These are phyloP conservation scores for Ceratocystis huliohia DNA, from an alignment of 2,329 filamentous ascomycete species.

Conservation along the genomic window DNA sequence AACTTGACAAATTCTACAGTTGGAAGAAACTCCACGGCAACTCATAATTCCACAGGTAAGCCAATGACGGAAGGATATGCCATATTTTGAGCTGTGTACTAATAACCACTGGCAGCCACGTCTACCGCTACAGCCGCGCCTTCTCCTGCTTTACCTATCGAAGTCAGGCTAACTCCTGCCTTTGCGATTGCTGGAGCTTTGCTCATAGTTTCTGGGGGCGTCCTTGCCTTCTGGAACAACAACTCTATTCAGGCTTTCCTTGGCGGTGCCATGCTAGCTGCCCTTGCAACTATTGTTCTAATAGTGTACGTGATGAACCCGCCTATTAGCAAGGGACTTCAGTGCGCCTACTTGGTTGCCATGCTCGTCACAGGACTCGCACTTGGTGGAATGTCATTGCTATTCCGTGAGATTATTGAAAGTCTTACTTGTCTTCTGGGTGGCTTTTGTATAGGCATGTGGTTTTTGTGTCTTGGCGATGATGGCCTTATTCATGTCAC, in stretches of 20 bases:
- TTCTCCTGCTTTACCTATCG: conserved; percentile 39
- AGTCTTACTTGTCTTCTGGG: conserved; percentile 74
- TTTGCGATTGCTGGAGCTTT: conserved; percentile 67
- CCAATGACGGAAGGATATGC: not conserved
- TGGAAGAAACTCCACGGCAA: not conserved
- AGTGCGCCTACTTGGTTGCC: conserved; percentile 79
- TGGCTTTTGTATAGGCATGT: conserved; percentile 79
- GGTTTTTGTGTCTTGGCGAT: conserved; percentile 65
- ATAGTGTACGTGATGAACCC: conserved; percentile 80
- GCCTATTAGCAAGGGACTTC: conserved; percentile 60
- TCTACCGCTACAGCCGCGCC: conserved; percentile 4
- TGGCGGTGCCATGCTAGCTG: conserved; percentile 60
- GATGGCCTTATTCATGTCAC: conserved; percentile 59
- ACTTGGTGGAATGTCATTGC: conserved; percentile 58
- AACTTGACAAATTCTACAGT: not conserved
- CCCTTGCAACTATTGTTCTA: conserved; percentile 64
- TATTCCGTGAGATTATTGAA: conserved; percentile 75
- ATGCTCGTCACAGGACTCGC: conserved; percentile 58
- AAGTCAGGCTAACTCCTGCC: conserved; percentile 65
- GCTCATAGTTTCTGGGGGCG: conserved; percentile 57
- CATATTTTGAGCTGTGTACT: not conserved
- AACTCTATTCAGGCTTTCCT: conserved; percentile 68
- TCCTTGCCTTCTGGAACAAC: conserved; percentile 65
- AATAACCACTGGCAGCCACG: not conserved
- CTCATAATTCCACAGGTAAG: not conserved